phyloP scores from a whole-genome alignment of 108 stramenopile species.

The Ochromonas danica region DNA sequence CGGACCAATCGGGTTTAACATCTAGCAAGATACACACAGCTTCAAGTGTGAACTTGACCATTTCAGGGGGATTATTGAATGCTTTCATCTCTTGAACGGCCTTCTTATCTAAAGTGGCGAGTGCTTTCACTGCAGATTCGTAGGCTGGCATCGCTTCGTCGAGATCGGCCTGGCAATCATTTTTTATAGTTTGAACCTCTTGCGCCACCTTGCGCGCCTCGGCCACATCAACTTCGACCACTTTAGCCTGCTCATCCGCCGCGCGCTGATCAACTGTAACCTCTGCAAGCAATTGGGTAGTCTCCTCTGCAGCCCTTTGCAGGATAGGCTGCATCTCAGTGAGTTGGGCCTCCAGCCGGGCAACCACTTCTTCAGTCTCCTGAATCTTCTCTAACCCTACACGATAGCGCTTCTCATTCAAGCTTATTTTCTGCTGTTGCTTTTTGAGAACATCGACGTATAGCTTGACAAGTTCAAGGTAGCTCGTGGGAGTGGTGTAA shows the following conservation, averaged over 20 bases:
- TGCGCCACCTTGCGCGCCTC: constrained; percentile 59
- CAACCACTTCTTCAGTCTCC: constrained; percentile 57
- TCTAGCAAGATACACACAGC: constrained; percentile 61
- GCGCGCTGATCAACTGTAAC: constrained; percentile 42
- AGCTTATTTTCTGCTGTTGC: constrained; percentile 49
- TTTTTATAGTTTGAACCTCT: constrained; percentile 31
- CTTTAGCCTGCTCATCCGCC: constrained; percentile 54
- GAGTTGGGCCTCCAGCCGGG: constrained; percentile 42
- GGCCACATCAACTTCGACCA: constrained; percentile 54
- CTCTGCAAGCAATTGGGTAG: constrained; percentile 43
- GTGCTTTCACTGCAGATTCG: constrained; percentile 50
- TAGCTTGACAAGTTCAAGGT: constrained; percentile 61
- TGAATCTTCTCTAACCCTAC: constrained; percentile 54
- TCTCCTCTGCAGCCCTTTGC: constrained; percentile 44
- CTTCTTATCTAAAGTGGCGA: constrained; percentile 38
- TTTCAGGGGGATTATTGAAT: constrained; percentile 39
- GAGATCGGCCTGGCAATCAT: constrained; percentile 60
- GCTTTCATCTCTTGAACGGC: constrained; percentile 35
- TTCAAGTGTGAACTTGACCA: constrained; percentile 59
- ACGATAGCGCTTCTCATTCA: constrained; percentile 52
- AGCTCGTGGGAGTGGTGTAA: constrained; percentile 63
- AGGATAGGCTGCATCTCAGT: constrained; percentile 56
- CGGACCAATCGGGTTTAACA: constrained; percentile 55
- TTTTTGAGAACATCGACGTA: constrained; percentile 56
- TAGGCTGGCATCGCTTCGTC: constrained; percentile 63